Evolutionary conservation across 225 moss, liverwort and hornwort species (phyloP), one percentile per base, ranked within the genome.

Genomic region (Rhytidiadelphus loreus): DNA sequence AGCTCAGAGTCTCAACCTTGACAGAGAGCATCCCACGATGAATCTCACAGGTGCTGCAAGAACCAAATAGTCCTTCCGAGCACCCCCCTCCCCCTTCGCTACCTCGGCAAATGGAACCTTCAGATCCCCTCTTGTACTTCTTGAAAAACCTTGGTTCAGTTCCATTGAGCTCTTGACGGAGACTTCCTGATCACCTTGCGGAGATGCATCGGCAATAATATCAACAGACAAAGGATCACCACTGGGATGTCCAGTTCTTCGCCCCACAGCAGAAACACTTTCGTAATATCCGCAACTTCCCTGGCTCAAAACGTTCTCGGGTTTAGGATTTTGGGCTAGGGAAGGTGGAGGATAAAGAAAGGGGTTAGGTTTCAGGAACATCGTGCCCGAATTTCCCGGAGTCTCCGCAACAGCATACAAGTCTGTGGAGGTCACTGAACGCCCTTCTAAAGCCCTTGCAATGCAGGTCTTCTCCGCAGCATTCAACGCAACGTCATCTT

Each of bases 11-110:
- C 53, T 52, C 61, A 84, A 96, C 96, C 95, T 92, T 96, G 82
- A 96, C 96, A 86, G 94, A 93, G 37, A 98, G 93, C 96, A 98
- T 98, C 89, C 96, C 95, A 58, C 94, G 93, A 86, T 96, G 94
- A 72, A 96, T 96, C 46, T 96, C 95, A 52, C 94, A 96, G 60
- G 91, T 93, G 84, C 95, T 98, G 91, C 96, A 96, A 69, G 96
- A 96, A 70, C 95, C 93, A 88, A 96, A 88, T 96, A 96, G 46
- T 92, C 94, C 80, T 93, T 96, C 86, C 91, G 57, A 84, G 84
- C n/a, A n/a, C n/a, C n/a, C n/a, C n/a, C 43, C 86, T 95, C 94
- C 79, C 91, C 91, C 20, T 94, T 93, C 33, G 91, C 94, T 57
- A 94, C 94, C 17, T 90, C 86, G 20, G 96, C 88, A 81, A 96